Evolutionary conservation across 345 rosid genomes (phyloP).

Genomic region (Syzygium grande): DNA sequence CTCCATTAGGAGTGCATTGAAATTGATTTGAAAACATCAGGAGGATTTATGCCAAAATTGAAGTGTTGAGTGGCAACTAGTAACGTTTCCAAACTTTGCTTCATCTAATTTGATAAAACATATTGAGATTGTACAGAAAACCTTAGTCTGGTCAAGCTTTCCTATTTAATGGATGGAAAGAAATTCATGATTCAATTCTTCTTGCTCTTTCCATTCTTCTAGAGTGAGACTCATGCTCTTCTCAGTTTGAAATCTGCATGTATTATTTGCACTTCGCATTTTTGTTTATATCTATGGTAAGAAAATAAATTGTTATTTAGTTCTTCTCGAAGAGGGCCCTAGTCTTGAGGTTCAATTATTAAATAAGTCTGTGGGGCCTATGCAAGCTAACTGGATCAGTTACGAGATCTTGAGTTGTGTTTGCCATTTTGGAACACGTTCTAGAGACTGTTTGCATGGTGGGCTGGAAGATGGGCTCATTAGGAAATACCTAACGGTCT

Average conservation of each 20-base stretch:
- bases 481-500: neutral
- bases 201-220: neutral
- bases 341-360: neutral
- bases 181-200: neutral
- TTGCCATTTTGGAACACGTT: neutral
- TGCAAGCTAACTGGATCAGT: neutral
- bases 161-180: neutral
- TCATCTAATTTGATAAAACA: neutral
- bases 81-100: neutral
- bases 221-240: neutral
- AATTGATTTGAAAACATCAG: neutral
- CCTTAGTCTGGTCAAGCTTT: neutral
- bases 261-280: neutral
- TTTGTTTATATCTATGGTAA: neutral
- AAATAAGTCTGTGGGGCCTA: neutral
- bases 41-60: neutral
- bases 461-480: neutral
- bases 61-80: neutral
- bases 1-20: neutral
- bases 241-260: neutral
- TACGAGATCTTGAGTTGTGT: neutral
- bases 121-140: neutral
- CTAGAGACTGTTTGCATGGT: neutral
- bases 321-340: neutral
- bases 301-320: neutral